Conservation (phyloP, 1,139 yeast genomes). For the Blastobotrys persicus region DNA sequence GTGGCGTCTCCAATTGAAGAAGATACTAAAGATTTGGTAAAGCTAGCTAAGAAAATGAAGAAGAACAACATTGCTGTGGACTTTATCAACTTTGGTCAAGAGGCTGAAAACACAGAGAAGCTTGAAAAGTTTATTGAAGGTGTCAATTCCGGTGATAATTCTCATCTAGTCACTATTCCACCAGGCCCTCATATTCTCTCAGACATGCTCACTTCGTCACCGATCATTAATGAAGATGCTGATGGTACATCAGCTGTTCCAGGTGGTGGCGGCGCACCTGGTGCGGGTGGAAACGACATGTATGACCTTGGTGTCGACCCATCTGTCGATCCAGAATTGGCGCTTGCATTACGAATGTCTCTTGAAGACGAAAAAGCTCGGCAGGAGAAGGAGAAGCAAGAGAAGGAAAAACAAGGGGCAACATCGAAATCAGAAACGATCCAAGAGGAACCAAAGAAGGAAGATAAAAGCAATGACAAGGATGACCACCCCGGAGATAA, state of each 20-base stretch:
- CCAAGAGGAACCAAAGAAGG: slow-evolving; percentile 18
- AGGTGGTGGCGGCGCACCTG: slow-evolving; percentile 44
- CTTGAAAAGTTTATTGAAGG: slow-evolving; percentile 77
- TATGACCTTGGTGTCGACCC: slow-evolving; percentile 76
- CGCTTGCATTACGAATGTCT: slow-evolving; percentile 84
- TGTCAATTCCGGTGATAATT: slow-evolving; percentile 71
- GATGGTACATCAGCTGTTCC: slow-evolving; percentile 44
- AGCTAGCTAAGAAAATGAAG: slow-evolving; percentile 88
- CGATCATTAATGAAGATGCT: slow-evolving; percentile 61
- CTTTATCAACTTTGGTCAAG: slow-evolving; percentile 90
- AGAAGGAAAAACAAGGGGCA: slow-evolving; percentile 17
- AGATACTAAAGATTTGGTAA: slow-evolving; percentile 68
- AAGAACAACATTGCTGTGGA: slow-evolving; percentile 91
- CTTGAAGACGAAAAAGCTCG: slow-evolving; percentile 79
- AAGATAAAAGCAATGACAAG: slow-evolving; percentile 14
- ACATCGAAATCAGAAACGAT: slow-evolving; percentile 17
- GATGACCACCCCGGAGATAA: slow-evolving; percentile 13
- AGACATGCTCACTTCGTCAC: slow-evolving; percentile 68
- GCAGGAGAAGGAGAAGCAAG: slow-evolving; percentile 54
- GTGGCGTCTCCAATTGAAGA: slow-evolving; percentile 85
- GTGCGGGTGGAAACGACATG: slow-evolving; percentile 46
- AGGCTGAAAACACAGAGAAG: slow-evolving; percentile 68
- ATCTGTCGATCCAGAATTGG: slow-evolving; percentile 94
- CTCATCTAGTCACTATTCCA: slow-evolving; percentile 83
- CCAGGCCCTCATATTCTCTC: slow-evolving; percentile 82